Conservation (phyloP, 345 rosid genomes). For the Excoecaria agallocha region DNA sequence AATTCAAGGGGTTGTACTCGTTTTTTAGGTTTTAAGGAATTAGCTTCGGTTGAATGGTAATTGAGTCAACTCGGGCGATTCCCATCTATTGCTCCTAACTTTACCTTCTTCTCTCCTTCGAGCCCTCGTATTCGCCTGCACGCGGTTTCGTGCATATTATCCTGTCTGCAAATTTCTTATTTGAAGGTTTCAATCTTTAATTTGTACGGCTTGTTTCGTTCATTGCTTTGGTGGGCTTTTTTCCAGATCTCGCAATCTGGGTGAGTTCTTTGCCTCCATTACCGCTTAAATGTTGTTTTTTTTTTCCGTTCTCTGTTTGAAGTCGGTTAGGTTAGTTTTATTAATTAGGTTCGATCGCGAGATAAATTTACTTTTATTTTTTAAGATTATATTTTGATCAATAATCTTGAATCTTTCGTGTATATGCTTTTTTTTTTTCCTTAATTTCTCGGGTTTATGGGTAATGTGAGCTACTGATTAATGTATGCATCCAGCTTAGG, state of each 20-base stretch:
- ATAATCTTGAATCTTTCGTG: not conserved
- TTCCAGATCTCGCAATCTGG: slow-evolving; percentile 37
- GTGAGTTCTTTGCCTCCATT: slow-evolving; percentile 29
- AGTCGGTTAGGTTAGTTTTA: not conserved
- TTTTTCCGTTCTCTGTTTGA: not conserved
- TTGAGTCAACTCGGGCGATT: slow-evolving; percentile 31
- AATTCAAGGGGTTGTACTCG: not conserved
- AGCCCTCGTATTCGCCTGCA: not conserved
- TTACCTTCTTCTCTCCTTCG: not conserved
- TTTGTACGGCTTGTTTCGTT: not conserved
- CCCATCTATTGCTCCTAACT: not conserved
- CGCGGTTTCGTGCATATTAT: not conserved
- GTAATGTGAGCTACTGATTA: not conserved
- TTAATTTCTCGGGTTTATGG: not conserved
- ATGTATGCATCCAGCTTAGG: not conserved
- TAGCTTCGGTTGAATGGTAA: not conserved
- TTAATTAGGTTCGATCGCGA: not conserved
- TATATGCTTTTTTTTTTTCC: not conserved
- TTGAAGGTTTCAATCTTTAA: not conserved
- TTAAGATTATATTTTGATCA: not conserved
- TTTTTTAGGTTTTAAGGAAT: not conserved
- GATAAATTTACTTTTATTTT: not conserved
- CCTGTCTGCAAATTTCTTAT: not conserved
- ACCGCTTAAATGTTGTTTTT: not conserved
- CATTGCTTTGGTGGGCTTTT: not conserved